Evolutionary conservation across 768 basidiomycete species (phyloP), one percentile per base, ranked within the genome.

Genomic region (Lactifluus hygrophoroides): DNA sequence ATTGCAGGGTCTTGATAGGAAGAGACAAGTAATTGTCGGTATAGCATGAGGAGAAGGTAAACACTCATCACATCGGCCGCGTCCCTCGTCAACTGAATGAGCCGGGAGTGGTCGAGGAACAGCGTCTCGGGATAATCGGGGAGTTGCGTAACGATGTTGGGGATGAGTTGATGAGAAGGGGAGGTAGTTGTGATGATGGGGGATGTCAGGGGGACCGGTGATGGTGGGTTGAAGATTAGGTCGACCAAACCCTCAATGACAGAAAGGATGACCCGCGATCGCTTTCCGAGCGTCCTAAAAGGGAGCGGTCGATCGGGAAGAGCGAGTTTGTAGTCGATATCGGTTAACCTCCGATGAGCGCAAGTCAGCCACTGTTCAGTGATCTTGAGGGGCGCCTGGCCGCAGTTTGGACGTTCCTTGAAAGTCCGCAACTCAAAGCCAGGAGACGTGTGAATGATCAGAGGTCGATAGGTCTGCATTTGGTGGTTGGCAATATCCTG

Each of bases 401-500:
- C 63, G 51, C 65, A 62, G 72, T 69, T 77, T 19, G 59, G 78
- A 59, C 79, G 76, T 64, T 79, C 76, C 70, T 83, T 82, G 74
- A 94, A 89, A 27, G 84, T 83, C 67, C 82, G 81, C 62, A 86
- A 77, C 69, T 95, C 92, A 66, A 88, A 90, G 40, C 84, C 81
- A 21, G 85, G 83, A 1, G 93, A 84, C 38, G 85, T 84, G 58
- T 85, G 82, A 65, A 90, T 79, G 56, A 96, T 81, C 74, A 86
- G 91, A n/a, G 92, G 90, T 50, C 93, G 85, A n/a, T 94, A 78
- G 32, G 89, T 86, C 68, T 92, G 88, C 32, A 96, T 80, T 73
- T 95, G 94, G 73, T 95, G 94, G 69, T 96, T 96, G 27, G 94
- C 94, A 61, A 96, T 94, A 70, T 96, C 94, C 93, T 95, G 66